Percentiles rank a stretch among this genome's conserved stretches.
Evolutionary conservation across 805 yeast genomes (phyloP).

Genomic region (Metschnikowia cerradonensis): DNA sequence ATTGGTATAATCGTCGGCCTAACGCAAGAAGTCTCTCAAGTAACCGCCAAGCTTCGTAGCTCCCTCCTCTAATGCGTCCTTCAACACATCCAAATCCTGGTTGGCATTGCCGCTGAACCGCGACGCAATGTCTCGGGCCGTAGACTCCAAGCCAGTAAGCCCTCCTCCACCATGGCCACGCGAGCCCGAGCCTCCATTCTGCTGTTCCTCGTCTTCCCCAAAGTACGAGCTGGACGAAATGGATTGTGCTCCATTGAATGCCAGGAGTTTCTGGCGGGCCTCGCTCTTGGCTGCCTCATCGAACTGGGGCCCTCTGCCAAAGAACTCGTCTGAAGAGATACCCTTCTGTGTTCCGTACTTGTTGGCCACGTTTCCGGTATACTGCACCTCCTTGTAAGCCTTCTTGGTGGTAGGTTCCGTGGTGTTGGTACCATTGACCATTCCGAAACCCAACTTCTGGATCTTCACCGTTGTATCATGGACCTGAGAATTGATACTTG

Average conservation of each 20-base stretch:
- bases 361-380: conserved; percentile 69
- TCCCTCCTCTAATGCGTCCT: conserved; percentile 90
- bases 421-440: conserved; percentile 64
- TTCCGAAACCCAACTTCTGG: conserved; percentile 87
- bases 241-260: conserved; percentile 81
- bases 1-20: neutral
- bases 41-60: conserved; percentile 84
- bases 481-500: conserved; percentile 24
- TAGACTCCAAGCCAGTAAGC: conserved; percentile 48
- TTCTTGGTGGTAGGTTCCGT: conserved; percentile 35
- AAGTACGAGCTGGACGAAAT: conserved; percentile 91
- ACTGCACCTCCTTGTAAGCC: conserved; percentile 53
- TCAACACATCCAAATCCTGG: conserved; percentile 84
- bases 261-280: conserved; percentile 75
- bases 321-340: conserved; percentile 91
- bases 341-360: conserved; percentile 90
- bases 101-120: conserved; percentile 72
- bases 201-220: conserved; percentile 66
- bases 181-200: conserved; percentile 17
- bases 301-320: conserved; percentile 77
- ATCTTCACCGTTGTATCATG: conserved; percentile 61
- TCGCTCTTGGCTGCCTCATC: conserved; percentile 76
- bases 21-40: conserved; percentile 78
- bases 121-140: conserved; percentile 60
- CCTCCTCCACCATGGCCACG: conserved; percentile 19